Base-by-base conservation (phyloP, 208 protist genomes). In the Phytomonas sp. region DNA sequence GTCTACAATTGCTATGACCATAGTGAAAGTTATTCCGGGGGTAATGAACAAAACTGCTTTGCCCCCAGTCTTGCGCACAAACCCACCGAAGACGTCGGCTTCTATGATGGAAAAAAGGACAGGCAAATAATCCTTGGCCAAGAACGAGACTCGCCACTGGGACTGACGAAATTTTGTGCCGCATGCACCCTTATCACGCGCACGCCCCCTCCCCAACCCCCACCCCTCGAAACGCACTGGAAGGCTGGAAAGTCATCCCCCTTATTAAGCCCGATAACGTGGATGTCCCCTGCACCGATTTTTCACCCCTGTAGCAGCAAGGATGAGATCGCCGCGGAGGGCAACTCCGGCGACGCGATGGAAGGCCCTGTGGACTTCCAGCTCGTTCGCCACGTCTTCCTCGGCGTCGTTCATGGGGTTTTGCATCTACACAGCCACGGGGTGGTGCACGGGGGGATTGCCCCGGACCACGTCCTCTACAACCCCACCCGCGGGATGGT, bases 401-500 rank as follows among this genome's bases (percentile, higher is more conserved):
- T 79, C n/a, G 82, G 93, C 67, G 78, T 90, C 23, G 88, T 95
- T 12, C 79, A 80, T 23, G 91, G 84, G 4, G 69, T 93, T 16
- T 29, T 80, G 49, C 88, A 94, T 69, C 83, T 95, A 70, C 91
- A 95, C 45, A 69, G 77, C 10, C 74, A 89, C 76, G 49, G 67
- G 68, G 88, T 95, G 2, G 91, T 81, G 30, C 91, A 95, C 75
- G 77, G 81, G 16, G 88, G 91, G 56, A 75, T 95, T 59, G 91
- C 91, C 29, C 91, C 91, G 0, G 91, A 95, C 62, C 91, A 95
- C 78, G 69, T 95, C 23, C 81, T 95, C 67, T 75, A 94, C 60
- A 88, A 78, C 56, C 26, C 73, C 0, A 80, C 91, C 19, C 45
- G 74, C 19, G 86, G 81, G 26, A 73, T 83, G 14, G 78, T 91